Evolutionary conservation across 2,329 filamentous ascomycete genomes (phyloP), one percentile per base, ranked within the genome.

Genomic region (Colletotrichum eleusines): DNA sequence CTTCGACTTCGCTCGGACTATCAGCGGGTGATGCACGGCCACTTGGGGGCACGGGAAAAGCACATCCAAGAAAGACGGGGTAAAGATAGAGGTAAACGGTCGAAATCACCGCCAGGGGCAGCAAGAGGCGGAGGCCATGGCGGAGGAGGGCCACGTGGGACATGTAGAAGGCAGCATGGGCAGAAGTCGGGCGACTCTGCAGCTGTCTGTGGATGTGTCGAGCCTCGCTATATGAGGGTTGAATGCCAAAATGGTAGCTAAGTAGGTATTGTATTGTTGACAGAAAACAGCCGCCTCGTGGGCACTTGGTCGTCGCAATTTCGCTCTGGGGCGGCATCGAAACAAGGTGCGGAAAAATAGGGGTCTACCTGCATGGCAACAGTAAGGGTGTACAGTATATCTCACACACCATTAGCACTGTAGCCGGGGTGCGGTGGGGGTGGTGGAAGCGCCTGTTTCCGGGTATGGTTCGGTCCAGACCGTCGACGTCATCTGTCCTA

Each of bases 21-120:
- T 33, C 59, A 46, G 58, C 60, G 23, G 54, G 46, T 26, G 63
- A 62, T 59, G 67, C 61, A 57, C 71, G 55, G 70, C 60, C 66
- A n/a, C 60, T 44, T 6, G 80, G 83, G 44, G 84, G 86, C 74
- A 84, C 79, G 14, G 95, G 94, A 81, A 98, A 98, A 46, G 88
- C 90, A 84, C 95, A 98, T 77, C 89, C 88, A 74, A 90, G 87
- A 77, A 97, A 91, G 75, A 93, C 77, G 11, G 96, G 95, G 79
- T 97, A 98, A 48, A 95, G 84, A 83, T 98, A 98, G 63, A 98
- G 87, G 82, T 95, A 97, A 74, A 90, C 76, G 62, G 92, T 94
- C 77, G 89, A 88, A 73, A 89, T 81, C 77, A 95, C 76, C 69
- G 92, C 91, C 78, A 95, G 77, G 59, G 93, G 90, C 54, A 92